phyloP scores from a whole-genome alignment of 2,329 filamentous ascomycete species.

The Pseudogymnoascus sp. region DNA sequence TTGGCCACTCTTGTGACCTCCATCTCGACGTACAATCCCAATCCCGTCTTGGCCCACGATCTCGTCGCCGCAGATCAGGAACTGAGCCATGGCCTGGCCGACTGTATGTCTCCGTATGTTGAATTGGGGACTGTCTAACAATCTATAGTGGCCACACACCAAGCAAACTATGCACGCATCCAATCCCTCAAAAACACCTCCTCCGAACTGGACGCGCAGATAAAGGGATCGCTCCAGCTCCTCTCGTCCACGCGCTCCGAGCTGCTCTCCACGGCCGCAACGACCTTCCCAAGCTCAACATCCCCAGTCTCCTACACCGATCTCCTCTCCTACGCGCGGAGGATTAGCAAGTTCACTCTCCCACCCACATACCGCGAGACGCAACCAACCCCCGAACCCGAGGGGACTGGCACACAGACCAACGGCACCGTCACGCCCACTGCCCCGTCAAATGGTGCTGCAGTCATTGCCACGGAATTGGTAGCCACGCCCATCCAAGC shows the following conservation, averaged over 20 bases:
- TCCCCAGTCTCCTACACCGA: conserved; percentile 61
- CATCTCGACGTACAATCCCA: conserved; percentile 75
- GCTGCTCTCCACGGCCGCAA: conserved; percentile 56
- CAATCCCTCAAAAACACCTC: conserved; percentile 60
- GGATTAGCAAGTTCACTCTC: conserved; percentile 72
- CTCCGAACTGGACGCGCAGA: conserved; percentile 60
- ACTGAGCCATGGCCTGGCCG: conserved; percentile 57
- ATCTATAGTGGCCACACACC: conserved; percentile 59
- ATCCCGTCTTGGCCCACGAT: conserved; percentile 57
- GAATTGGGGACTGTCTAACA: not conserved
- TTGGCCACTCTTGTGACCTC: conserved; percentile 68
- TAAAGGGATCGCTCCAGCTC: conserved; percentile 61
- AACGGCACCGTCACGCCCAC: conserved; percentile 26
- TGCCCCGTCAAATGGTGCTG: conserved; percentile 20
- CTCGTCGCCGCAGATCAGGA: conserved; percentile 64
- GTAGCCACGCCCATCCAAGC: conserved; percentile 20
- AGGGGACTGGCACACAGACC: conserved; percentile 17
- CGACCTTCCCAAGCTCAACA: conserved; percentile 44
- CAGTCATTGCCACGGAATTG: conserved; percentile 11
- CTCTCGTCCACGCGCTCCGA: conserved; percentile 68
- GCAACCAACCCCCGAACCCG: conserved; percentile 14
- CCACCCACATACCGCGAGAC: conserved; percentile 36
- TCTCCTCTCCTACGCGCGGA: conserved; percentile 68
- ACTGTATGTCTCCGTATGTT: conserved; percentile 40
- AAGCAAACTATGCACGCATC: conserved; percentile 65